Evolutionary conservation across 352 stramenopile genomes (phyloP), one percentile per base, ranked within the genome.

Genomic region (Globisporangium sylvaticum): DNA sequence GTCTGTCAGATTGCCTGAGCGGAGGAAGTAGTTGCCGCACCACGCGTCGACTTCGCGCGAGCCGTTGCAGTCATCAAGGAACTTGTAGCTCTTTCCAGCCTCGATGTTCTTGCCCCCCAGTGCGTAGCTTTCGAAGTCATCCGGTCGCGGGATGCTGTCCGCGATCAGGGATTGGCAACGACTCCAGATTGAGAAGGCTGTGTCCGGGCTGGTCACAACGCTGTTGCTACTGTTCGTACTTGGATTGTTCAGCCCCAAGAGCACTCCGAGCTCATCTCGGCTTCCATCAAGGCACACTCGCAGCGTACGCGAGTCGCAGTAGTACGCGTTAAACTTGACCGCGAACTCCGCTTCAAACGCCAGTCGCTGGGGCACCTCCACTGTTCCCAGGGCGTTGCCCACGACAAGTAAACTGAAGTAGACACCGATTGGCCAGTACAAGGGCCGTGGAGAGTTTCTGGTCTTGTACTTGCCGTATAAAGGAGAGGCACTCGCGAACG

Each of bases 261-360:
- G 56, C 31, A 27, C 56, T n/a, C 31, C 20, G 2, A 62, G n/a
- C 9, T 52, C 56, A 8, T 20, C 14, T n/a, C 27, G n/a, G 32
- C 22, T 18, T 25, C 56, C 56, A 1, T 62, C 39, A 20, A 52
- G 1, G 8, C 56, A 60, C 32, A 53, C 20, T 6, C 12, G 29
- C 18, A 27, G 18, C 15, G 32, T 34, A 15, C 56, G 32, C n/a
- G 56, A 44, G 20, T 62, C 32, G 56, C 56, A 62, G 32, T 62
- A 62, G 32, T 50, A 62, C n/a, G 10, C 32, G 20, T 62, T 62
- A 9, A 62, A 50, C 32, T 22, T 62, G 54, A 22, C 27, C 37
- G 54, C 25, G 31, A 59, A 62, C 56, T 53, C 5, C 3, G 18
- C 20, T 14, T 53, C 44, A 24, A 53, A 22, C 44, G 44, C 44